Evolutionary conservation across 306 rosid species (phyloP).

Genomic region (Corylus heterophylla): DNA sequence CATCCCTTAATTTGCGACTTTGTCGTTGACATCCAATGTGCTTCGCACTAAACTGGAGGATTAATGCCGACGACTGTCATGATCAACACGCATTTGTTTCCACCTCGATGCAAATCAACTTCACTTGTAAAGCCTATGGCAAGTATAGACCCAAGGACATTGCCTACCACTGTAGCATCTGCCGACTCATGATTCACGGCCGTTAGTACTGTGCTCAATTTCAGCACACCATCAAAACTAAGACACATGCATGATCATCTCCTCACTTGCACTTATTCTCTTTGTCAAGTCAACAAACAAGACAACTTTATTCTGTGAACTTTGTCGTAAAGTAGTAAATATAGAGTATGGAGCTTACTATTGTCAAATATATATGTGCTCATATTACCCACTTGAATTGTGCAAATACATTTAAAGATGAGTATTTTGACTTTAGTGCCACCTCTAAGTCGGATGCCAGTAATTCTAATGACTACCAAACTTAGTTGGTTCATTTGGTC

Average conservation of each 20-base stretch:
- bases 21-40: not conserved
- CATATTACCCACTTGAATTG: not conserved
- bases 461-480: not conserved
- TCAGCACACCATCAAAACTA: too few relatives aligned
- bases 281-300: not conserved
- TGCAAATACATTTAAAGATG: not conserved
- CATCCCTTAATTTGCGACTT: not conserved
- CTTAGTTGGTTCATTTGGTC: too few relatives aligned
- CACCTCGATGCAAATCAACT: too few relatives aligned
- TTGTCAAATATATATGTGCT: not conserved
- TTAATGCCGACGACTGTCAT: not conserved
- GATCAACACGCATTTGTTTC: not conserved
- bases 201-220: not conserved
- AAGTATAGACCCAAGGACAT: fast-evolving
- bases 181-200: not conserved
- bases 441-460: fast-evolving
- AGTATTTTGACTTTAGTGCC: too few relatives aligned
- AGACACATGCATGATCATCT: not conserved
- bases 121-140: not conserved
- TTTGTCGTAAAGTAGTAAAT: too few relatives aligned
- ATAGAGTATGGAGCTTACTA: not conserved
- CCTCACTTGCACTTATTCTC: not conserved
- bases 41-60: not conserved
- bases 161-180: not conserved
- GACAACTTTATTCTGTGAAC: not conserved